Base-by-base conservation (phyloP, 169 alveolate genomes). In the Eimeria falciformis region DNA sequence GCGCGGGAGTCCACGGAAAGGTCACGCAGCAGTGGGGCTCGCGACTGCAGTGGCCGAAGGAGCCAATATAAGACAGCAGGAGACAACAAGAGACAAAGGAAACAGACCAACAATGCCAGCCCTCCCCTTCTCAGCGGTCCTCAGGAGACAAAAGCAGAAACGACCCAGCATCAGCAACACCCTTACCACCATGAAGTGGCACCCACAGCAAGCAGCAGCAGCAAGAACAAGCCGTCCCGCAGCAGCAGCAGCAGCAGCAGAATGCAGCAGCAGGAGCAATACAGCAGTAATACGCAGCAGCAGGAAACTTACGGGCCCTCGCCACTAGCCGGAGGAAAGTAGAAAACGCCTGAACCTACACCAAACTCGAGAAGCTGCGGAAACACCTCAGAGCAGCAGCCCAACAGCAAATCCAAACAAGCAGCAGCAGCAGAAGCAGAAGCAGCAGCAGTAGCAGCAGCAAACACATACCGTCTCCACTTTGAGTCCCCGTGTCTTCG, bases 21-120 rank as follows among this genome's bases (percentile, higher is more conserved):
- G 93, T 90, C 83, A 90, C 90, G 58, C 93, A 90, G 84, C 56
- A 69, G 58, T 90, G 93, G 0, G 87, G 23, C 90, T 90, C 90
- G 58, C 90, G 37, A 14, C 90, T 71, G 86, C 33, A 55, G 58
- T 5, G 56, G 23, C 14, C 43, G 25, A 9, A 56, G 46, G 53
- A 12, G n/a, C n/a, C n/a, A n/a, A n/a, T n/a, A n/a, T n/a, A n/a
- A 53, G 9, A 69, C 14, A 29, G 81, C 33, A 33, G 25, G 37
- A 53, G 27, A 23, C 75, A 65, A 23, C 37, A 65, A 23, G 7
- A n/a, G 12, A 23, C 75, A 23, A 17, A 11, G 21, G 75, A 11
- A 65, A 25, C 75, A 65, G 27, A 23, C 75, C 21, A 11, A 17
- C 75, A 6, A 65, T 25, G 11, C 12, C 75, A 18, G 37, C 75